Percentiles rank a stretch among this genome's conserved stretches.
phyloP scores from a whole-genome alignment of 2,329 filamentous ascomycete genomes.

The Aspergillus ruber region DNA sequence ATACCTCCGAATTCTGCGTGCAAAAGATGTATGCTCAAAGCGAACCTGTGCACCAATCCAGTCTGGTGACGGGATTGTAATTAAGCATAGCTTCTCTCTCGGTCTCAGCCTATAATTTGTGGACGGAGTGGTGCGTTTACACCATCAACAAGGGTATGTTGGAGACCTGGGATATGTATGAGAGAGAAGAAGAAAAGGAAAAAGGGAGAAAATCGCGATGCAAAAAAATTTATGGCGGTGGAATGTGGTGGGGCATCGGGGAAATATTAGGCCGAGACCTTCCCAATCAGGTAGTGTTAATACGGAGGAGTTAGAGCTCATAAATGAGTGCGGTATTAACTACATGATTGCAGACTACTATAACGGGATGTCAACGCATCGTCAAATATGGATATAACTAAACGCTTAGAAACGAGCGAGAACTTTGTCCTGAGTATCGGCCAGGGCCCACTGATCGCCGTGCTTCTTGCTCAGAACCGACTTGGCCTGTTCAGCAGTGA shows the following conservation, averaged over 20 bases:
- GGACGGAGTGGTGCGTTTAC: slow-evolving; percentile 24
- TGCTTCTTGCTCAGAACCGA: slow-evolving; percentile 63
- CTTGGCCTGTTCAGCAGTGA: slow-evolving; percentile 69
- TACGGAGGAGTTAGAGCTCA: neutral
- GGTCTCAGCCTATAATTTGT: slow-evolving; percentile 40
- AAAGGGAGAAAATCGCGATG: slow-evolving; percentile 8
- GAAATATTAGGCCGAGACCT: neutral
- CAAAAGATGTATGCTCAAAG: slow-evolving; percentile 37
- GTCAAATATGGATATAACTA: neutral
- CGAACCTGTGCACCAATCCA: slow-evolving; percentile 35
- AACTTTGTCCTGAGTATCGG: slow-evolving; percentile 69
- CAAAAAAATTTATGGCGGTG: slow-evolving; percentile 13
- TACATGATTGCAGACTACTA: too few relatives aligned
- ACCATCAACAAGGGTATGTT: slow-evolving; percentile 41
- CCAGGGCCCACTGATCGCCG: slow-evolving; percentile 67
- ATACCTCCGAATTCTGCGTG: neutral
- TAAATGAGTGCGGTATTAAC: neutral
- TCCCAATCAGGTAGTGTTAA: neutral
- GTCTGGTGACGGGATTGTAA: slow-evolving; percentile 38
- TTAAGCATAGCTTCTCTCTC: slow-evolving; percentile 34
- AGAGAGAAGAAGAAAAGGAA: slow-evolving; percentile 15
- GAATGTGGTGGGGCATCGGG: neutral
- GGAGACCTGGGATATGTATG: slow-evolving; percentile 35
- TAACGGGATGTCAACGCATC: too few relatives aligned
- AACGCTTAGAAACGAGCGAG: slow-evolving; percentile 54